Conservation (phyloP, 2,329 filamentous ascomycete species). For the Fusarium temperatum region DNA sequence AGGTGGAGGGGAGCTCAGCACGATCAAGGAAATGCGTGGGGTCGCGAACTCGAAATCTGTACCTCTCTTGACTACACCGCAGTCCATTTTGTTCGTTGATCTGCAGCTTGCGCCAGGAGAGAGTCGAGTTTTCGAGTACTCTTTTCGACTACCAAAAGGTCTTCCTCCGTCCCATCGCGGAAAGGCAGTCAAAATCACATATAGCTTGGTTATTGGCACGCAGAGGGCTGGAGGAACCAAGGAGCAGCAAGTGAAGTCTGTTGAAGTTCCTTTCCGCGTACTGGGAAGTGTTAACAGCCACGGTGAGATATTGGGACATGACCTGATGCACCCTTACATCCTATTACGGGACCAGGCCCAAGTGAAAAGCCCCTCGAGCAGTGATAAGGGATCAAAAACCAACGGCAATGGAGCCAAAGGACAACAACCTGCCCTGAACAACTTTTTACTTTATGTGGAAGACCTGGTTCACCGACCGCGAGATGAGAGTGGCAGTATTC, state of each 20-base stretch:
- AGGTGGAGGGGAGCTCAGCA: slow-evolving; percentile 88
- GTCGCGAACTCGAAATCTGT: slow-evolving; percentile 86
- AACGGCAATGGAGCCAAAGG: slow-evolving; percentile 43
- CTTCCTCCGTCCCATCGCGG: slow-evolving; percentile 92
- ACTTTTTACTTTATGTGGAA: slow-evolving; percentile 81
- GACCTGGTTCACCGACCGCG: slow-evolving; percentile 71
- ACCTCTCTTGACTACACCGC: slow-evolving; percentile 91
- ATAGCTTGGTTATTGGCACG: slow-evolving; percentile 90
- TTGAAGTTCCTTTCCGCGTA: slow-evolving; percentile 92
- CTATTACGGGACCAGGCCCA: slow-evolving; percentile 84
- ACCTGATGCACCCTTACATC: slow-evolving; percentile 94
- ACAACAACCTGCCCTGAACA: slow-evolving; percentile 60
- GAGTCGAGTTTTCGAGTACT: slow-evolving; percentile 86
- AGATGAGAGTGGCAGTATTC: slow-evolving; percentile 63
- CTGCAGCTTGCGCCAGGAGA: slow-evolving; percentile 87
- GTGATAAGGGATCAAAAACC: slow-evolving; percentile 39
- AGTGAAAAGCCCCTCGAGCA: slow-evolving; percentile 57
- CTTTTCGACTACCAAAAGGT: slow-evolving; percentile 84
- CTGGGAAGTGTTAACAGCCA: slow-evolving; percentile 90
- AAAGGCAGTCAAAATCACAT: slow-evolving; percentile 92
- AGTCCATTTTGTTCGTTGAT: slow-evolving; percentile 96
- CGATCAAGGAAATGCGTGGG: slow-evolving; percentile 93
- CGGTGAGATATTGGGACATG: slow-evolving; percentile 90
- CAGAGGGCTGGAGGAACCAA: slow-evolving; percentile 82
- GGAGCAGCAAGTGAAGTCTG: slow-evolving; percentile 86